Conservation (phyloP, 352 stramenopile genomes). For the Phytophthora brassicae region DNA sequence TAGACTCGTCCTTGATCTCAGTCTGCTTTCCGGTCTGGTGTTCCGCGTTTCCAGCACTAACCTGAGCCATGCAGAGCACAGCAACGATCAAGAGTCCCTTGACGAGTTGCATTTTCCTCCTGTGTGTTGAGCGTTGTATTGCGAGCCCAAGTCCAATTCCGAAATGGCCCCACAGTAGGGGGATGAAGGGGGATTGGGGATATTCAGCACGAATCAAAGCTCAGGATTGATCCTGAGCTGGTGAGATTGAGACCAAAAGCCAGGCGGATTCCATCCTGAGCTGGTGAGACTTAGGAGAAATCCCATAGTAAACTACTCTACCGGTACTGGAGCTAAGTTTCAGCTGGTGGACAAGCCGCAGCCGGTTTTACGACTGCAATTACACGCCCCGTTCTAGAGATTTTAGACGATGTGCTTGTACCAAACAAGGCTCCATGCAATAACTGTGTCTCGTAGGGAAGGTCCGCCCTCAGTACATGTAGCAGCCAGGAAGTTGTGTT, state of each 20-base stretch:
- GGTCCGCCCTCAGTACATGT: too few species aligned
- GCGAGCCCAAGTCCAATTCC: conserved; percentile 23
- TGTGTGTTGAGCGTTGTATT: conserved; percentile 1
- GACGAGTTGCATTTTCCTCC: conserved; percentile 30
- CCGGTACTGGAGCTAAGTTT: too few species aligned
- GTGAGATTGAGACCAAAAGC: conserved; percentile 16
- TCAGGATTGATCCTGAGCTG: conserved; percentile 28
- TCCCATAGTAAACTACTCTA: neutral
- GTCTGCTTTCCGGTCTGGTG: conserved; percentile 14
- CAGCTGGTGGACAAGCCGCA: too few species aligned
- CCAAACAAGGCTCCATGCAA: too few species aligned
- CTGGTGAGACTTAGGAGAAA: conserved; percentile 15
- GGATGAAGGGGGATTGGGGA: conserved; percentile 18
- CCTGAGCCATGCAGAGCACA: conserved; percentile 18
- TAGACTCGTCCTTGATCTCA: neutral
- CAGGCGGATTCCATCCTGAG: conserved; percentile 13
- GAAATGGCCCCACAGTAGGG: conserved; percentile 20
- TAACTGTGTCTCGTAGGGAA: too few species aligned
- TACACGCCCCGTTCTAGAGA: too few species aligned
- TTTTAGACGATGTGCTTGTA: too few species aligned
- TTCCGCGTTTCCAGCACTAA: conserved; percentile 17
- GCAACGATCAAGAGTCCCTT: conserved; percentile 31
- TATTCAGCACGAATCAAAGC: conserved; percentile 31
- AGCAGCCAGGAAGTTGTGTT: too few species aligned
- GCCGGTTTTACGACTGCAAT: too few species aligned